These are phyloP conservation scores for Beauveria brongniartii DNA, from an alignment of 2,329 filamentous ascomycete species.

Conservation along the genomic window DNA sequence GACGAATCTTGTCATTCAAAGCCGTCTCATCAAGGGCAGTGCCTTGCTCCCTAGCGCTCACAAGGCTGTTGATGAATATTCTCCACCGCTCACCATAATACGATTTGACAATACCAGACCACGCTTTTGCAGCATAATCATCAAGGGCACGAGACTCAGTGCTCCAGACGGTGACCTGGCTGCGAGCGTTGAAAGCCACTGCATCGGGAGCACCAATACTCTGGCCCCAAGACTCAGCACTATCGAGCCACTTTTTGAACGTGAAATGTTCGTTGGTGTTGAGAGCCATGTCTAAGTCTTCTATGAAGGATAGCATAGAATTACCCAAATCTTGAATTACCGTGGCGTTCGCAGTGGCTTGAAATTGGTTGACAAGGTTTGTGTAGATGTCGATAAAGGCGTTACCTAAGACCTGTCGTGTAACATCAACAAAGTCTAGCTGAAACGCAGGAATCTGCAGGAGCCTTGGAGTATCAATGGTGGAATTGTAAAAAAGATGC, in stretches of 20 bases:
- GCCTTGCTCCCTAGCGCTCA: neutral
- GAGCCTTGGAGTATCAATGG: neutral
- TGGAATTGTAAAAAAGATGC: neutral
- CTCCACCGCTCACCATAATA: slow-evolving; percentile 41
- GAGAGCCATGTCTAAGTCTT: neutral
- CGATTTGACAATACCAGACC: slow-evolving; percentile 35
- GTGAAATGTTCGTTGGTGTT: slow-evolving; percentile 26
- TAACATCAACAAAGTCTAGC: slow-evolving; percentile 4
- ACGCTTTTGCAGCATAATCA: slow-evolving; percentile 42
- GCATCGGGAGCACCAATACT: slow-evolving; percentile 11
- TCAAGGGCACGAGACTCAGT: slow-evolving; percentile 33
- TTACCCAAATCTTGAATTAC: neutral
- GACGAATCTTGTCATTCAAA: neutral
- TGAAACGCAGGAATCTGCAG: neutral
- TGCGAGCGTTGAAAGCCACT: slow-evolving; percentile 33
- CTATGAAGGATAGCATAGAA: neutral
- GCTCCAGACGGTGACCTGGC: slow-evolving; percentile 44
- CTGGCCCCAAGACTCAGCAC: slow-evolving; percentile 27
- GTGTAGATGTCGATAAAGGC: neutral
- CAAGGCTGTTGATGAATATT: slow-evolving; percentile 34
- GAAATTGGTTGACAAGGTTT: neutral
- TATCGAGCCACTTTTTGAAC: slow-evolving; percentile 32
- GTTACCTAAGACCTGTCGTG: neutral
- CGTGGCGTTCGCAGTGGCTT: neutral
- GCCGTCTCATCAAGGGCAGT: neutral